These are phyloP conservation scores for Beauveria scarabaeidicola DNA, from an alignment of 2,329 filamentous ascomycete species.

Conservation along the genomic window DNA sequence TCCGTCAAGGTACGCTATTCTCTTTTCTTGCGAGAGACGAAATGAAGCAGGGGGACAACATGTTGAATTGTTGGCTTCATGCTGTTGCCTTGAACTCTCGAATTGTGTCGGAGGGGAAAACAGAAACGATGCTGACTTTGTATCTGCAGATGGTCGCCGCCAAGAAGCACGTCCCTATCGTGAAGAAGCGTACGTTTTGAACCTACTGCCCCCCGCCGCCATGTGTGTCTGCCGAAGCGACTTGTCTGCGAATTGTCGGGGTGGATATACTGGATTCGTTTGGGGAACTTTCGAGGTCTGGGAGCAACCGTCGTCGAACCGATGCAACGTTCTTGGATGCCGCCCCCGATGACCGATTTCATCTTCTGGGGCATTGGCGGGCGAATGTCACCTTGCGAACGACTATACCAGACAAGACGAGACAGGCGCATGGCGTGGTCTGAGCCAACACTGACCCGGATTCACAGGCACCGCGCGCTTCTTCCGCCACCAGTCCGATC, in stretches of 20 bases:
- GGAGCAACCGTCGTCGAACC: not conserved
- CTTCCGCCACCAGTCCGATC: constrained; percentile 95
- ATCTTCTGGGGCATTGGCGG: not conserved
- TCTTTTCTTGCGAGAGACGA: not conserved
- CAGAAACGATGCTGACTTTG: constrained; percentile 21
- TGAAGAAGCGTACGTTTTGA: constrained; percentile 93
- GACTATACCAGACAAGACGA: not conserved
- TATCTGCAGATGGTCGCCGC: constrained; percentile 81
- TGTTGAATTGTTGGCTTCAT: not conserved
- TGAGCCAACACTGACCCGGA: not conserved
- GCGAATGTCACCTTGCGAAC: no score
- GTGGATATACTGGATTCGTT: not conserved
- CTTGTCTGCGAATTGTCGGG: not conserved
- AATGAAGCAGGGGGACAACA: not conserved
- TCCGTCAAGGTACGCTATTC: constrained; percentile 9
- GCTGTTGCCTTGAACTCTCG: not conserved
- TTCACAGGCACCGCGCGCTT: constrained; percentile 81
- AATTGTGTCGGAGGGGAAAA: not conserved
- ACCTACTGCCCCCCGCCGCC: not conserved
- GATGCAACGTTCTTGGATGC: not conserved
- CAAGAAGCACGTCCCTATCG: constrained; percentile 98
- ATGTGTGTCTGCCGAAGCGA: not conserved
- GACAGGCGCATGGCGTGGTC: not conserved
- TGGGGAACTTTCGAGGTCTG: not conserved
- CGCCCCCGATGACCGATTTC: not conserved